A percentile compares a stretch with the other conserved stretches of the same genome.
phyloP scores from a whole-genome alignment of 192 early-diverging fungal species.

The Backusella liffmaniae region DNA sequence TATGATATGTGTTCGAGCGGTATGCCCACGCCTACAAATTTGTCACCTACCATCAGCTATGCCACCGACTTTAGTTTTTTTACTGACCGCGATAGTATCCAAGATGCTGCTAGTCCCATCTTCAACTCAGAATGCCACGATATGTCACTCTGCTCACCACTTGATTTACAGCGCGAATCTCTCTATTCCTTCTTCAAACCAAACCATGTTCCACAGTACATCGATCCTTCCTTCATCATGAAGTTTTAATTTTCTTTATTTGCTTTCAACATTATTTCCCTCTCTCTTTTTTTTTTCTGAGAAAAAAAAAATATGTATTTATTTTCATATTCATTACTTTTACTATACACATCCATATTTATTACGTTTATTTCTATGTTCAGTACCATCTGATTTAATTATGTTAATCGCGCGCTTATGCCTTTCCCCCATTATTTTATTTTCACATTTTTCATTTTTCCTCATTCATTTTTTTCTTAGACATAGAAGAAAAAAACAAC shows the following conservation, averaged over 20 bases:
- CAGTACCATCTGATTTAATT: not conserved
- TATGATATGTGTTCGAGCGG: not conserved
- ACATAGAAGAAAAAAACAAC: conserved; percentile 3
- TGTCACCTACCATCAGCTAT: not conserved
- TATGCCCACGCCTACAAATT: not conserved
- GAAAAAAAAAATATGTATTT: not conserved
- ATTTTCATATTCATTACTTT: not conserved
- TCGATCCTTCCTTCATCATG: not conserved
- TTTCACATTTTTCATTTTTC: not conserved
- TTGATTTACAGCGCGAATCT: not conserved
- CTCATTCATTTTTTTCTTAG: not conserved
- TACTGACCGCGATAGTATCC: not conserved
- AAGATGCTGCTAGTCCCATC: not conserved
- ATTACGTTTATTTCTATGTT: conserved; percentile 4
- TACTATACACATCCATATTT: not conserved
- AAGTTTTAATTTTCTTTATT: not conserved
- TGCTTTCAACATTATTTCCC: not conserved
- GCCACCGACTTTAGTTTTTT: not conserved
- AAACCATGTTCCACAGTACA: not conserved
- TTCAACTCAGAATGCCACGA: not conserved
- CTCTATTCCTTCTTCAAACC: not conserved
- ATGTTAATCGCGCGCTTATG: conserved; percentile 1
- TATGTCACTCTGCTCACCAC: not conserved
- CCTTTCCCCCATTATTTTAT: not conserved
- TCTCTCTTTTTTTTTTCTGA: not conserved